These are phyloP conservation scores for Dipodascus geniculatus DNA, from an alignment of 805 yeast genomes.

Conservation along the genomic window DNA sequence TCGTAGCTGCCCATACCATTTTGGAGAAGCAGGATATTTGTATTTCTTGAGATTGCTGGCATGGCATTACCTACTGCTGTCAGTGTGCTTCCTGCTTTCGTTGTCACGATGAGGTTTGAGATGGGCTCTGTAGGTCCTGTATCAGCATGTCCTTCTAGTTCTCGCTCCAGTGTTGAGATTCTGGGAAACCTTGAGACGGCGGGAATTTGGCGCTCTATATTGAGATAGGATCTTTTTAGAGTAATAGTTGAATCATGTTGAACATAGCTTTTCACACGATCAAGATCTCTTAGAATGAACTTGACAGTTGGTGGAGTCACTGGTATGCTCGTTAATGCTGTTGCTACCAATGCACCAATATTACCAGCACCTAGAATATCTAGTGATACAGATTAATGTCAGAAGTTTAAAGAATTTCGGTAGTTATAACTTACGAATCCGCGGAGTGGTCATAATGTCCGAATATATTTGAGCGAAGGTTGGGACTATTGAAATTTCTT, in stretches of 20 bases:
- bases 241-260: slow-evolving; percentile 31
- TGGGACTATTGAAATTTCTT: background rate
- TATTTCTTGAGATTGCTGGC: slow-evolving; percentile 33
- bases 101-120: slow-evolving; percentile 55
- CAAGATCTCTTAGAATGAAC: slow-evolving; percentile 32
- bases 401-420: background rate
- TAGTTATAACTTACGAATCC: background rate
- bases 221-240: slow-evolving; percentile 14
- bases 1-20: slow-evolving; percentile 74
- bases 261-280: slow-evolving; percentile 31
- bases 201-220: slow-evolving; percentile 8
- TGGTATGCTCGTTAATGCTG: slow-evolving; percentile 30
- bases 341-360: slow-evolving; percentile 40
- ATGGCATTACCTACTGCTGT: slow-evolving; percentile 48
- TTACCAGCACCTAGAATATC: slow-evolving; percentile 41
- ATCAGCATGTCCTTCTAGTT: slow-evolving; percentile 6
- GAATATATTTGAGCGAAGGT: background rate
- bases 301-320: slow-evolving; percentile 30
- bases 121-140: slow-evolving; percentile 24
- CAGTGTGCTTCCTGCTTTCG: slow-evolving; percentile 68
- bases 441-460: background rate
- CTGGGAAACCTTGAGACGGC: slow-evolving; percentile 8
- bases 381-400: background rate
- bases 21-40: slow-evolving; percentile 62
- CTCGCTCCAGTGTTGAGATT: slow-evolving; percentile 10